phyloP scores from a whole-genome alignment of 1,284 basidiomycete genomes.

The Ceratobasidium sp. region DNA sequence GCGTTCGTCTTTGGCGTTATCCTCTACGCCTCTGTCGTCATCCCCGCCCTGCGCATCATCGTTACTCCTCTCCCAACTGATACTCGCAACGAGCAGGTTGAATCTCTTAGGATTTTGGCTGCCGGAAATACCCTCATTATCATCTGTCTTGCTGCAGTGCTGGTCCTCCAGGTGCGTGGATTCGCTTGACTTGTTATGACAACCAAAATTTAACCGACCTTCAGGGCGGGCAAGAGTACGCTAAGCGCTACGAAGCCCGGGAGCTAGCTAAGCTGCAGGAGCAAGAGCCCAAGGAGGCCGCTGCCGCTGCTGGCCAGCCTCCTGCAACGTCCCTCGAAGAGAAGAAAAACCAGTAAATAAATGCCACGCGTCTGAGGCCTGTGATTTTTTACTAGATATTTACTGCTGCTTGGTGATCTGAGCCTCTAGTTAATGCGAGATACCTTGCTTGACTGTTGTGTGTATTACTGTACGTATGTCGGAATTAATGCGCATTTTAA shows the following conservation, averaged over 20 bases:
- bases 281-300: conserved; percentile 47
- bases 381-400: conserved; percentile 10
- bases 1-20: conserved; percentile 78
- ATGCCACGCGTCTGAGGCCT: conserved; percentile 23
- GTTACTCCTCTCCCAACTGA: conserved; percentile 68
- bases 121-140: conserved; percentile 88
- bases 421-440: neutral
- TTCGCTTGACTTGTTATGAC: conserved; percentile 13
- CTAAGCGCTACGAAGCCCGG: conserved; percentile 70
- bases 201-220: conserved; percentile 16
- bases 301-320: conserved; percentile 12
- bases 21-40: conserved; percentile 81
- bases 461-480: conserved; percentile 18
- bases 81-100: conserved; percentile 70
- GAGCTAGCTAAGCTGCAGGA: conserved; percentile 64
- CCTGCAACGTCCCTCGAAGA: conserved; percentile 17
- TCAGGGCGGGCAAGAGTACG: conserved; percentile 89
- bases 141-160: conserved; percentile 69
- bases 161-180: conserved; percentile 71
- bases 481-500: neutral
- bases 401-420: neutral
- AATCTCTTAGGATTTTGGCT: conserved; percentile 80
- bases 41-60: conserved; percentile 79
- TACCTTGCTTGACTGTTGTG: neutral
- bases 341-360: conserved; percentile 41